Evolutionary conservation across 2,329 filamentous ascomycete genomes (phyloP), one percentile per base, ranked within the genome.

Genomic region (Aspergillus japonicus): DNA sequence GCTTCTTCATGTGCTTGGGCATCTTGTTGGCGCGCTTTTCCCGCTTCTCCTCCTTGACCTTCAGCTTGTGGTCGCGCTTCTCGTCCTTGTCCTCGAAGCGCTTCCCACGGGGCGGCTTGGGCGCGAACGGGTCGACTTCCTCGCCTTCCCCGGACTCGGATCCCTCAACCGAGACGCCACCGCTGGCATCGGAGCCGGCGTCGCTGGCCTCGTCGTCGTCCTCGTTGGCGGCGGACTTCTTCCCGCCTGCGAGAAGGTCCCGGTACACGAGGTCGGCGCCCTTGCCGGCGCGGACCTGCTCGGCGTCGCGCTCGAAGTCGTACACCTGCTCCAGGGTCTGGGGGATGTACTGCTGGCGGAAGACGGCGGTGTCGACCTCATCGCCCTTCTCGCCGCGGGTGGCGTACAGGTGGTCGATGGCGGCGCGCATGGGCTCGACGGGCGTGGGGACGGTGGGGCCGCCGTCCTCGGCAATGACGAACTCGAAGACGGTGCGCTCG

Each of bases 271-370:
- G 82, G n/a, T 89, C 87, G 12, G 86, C 85, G 21, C 88, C 90
- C 64, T 89, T 83, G 5, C 92, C 92, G 48, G 87, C 83, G 7
- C 85, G 85, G 23, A 96, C 84, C 73, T 87, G 88, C 68, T 91
- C 88, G 2, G 88, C 91, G 67, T 98, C 95, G 67, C 93, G 89
- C 76, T 98, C 95, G 54, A 96, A 88, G 73, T 99, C 93, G 75
- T 97, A 97, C 4, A 99, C 94, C 71, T 99, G 92, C 67, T 98
- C 91, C 48, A 99, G 82, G 0, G 91, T 98, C 75, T 96, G 93
- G 0, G 95, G 95, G 55, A 99, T 98, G 75, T 96, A 99, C 75
- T 97, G 92, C 70, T 96, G 90, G 69, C 94, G 86, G 80, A 97
- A 99, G 5, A 98, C 95, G 66, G 95, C 91, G 59, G 92, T 91